These are phyloP conservation scores for Ophiostoma piceae DNA, from an alignment of 2,329 filamentous ascomycete species.

Conservation along the genomic window DNA sequence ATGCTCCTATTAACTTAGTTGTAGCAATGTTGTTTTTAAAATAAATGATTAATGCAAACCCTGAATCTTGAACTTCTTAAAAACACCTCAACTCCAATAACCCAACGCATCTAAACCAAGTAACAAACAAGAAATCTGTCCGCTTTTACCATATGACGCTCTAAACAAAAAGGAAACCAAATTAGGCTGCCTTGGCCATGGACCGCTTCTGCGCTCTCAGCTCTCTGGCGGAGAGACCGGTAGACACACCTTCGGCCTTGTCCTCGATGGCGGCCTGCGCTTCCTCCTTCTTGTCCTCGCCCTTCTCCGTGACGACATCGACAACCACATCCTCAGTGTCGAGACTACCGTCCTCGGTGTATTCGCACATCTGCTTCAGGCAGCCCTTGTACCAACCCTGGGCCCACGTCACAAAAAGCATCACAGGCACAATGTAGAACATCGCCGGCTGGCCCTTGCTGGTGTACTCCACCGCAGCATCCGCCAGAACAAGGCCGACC, in stretches of 20 bases:
- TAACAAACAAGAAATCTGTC: too few species aligned
- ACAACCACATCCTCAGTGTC: constrained; percentile 53
- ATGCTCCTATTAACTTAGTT: neutral
- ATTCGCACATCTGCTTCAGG: constrained; percentile 69
- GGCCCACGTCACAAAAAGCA: constrained; percentile 68
- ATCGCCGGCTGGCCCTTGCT: constrained; percentile 83
- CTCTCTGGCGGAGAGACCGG: neutral
- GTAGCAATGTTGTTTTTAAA: neutral
- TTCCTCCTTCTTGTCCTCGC: constrained; percentile 27
- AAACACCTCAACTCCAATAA: neutral
- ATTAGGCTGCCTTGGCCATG: neutral
- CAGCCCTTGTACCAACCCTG: constrained; percentile 68
- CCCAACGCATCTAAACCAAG: too few species aligned
- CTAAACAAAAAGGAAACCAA: neutral
- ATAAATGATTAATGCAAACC: too few species aligned
- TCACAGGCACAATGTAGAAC: constrained; percentile 84
- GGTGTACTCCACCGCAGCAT: constrained; percentile 71
- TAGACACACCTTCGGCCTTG: neutral
- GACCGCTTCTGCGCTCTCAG: neutral
- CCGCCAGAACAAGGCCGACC: constrained; percentile 68
- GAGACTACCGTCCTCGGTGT: constrained; percentile 65
- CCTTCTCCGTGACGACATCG: constrained; percentile 44
- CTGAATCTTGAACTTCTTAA: too few species aligned
- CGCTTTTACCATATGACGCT: neutral
- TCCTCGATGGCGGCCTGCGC: constrained; percentile 27